Conservation (phyloP, 2,329 filamentous ascomycete species). For the Claviceps cyperi region DNA sequence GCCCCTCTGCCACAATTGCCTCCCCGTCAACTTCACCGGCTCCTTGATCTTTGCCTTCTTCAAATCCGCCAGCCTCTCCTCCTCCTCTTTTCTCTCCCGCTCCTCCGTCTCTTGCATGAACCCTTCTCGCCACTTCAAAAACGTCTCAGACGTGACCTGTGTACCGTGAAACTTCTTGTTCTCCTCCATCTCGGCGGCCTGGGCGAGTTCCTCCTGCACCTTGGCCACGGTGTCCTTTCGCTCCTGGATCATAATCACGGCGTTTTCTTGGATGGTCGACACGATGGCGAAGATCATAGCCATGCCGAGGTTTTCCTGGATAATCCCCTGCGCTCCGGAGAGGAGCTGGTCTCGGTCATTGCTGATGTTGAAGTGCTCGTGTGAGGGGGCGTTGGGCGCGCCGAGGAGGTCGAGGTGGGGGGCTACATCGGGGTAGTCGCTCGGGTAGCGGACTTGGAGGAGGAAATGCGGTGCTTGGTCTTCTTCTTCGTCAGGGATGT, state of each 20-base stretch:
- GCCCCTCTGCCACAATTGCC: slow-evolving; percentile 65
- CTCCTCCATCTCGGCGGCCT: slow-evolving; percentile 69
- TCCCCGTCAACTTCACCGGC: slow-evolving; percentile 56
- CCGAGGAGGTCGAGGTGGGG: slow-evolving; percentile 69
- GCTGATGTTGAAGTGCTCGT: slow-evolving; percentile 64
- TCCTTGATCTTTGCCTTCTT: slow-evolving; percentile 67
- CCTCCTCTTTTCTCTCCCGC: slow-evolving; percentile 49
- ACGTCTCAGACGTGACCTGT: slow-evolving; percentile 73
- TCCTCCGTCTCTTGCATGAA: slow-evolving; percentile 77
- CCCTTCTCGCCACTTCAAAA: slow-evolving; percentile 64
- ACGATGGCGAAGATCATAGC: slow-evolving; percentile 93
- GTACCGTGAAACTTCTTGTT: slow-evolving; percentile 94
- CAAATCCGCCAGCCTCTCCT: slow-evolving; percentile 69
- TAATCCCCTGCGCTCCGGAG: slow-evolving; percentile 53
- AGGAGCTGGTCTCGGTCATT: slow-evolving; percentile 68
- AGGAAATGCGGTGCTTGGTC: slow-evolving; percentile 56
- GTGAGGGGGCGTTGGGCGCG: slow-evolving; percentile 51
- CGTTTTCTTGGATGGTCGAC: slow-evolving; percentile 73
- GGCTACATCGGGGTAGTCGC: slow-evolving; percentile 75
- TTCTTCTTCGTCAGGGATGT: slow-evolving; percentile 51
- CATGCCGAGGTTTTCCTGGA: slow-evolving; percentile 91
- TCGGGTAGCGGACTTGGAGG: slow-evolving; percentile 79
- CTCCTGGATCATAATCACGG: slow-evolving; percentile 70
- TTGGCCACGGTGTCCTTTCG: slow-evolving; percentile 52
- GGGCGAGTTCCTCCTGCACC: slow-evolving; percentile 37